Conservation (phyloP, 495 filamentous ascomycete genomes). For the Penicillium steckii region DNA sequence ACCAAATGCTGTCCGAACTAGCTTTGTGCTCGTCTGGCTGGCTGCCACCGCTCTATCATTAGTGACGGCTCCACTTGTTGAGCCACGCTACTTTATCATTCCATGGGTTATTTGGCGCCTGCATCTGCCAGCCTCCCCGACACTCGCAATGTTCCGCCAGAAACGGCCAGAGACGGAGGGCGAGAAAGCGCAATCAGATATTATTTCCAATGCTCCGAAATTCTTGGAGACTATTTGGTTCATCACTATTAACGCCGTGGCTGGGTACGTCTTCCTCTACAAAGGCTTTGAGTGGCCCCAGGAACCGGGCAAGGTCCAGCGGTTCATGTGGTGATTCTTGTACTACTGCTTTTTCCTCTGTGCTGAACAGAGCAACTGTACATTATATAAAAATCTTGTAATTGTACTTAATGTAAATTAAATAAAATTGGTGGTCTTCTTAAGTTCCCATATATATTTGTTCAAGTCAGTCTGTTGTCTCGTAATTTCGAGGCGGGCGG, state of each 20-base stretch:
- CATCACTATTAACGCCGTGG: conserved; percentile 64
- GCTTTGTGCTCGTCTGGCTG: conserved; percentile 68
- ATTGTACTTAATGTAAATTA: conserved; percentile 3
- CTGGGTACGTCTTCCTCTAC: conserved; percentile 79
- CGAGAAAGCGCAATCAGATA: conserved; percentile 26
- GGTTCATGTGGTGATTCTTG: conserved; percentile 82
- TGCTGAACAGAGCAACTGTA: conserved; percentile 3
- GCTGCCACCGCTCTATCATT: conserved; percentile 71
- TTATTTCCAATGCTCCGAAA: conserved; percentile 42
- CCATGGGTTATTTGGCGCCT: conserved; percentile 94
- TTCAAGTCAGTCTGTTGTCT: no score
- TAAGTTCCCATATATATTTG: no score
- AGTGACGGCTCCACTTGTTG: conserved; percentile 85
- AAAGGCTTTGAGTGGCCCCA: conserved; percentile 78
- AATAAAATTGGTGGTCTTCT: no score
- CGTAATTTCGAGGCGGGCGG: background rate
- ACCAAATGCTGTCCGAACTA: conserved; percentile 35
- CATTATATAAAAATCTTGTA: conserved; percentile 9
- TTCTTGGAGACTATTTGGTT: conserved; percentile 81
- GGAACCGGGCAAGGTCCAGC: conserved; percentile 76
- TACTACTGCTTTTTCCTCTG: background rate
- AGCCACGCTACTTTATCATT: conserved; percentile 91
- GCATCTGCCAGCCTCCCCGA: conserved; percentile 59
- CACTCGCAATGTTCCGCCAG: conserved; percentile 28
- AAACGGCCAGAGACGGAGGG: conserved; percentile 19